A percentile compares a stretch with the other conserved stretches of the same genome.
Evolutionary conservation across 2,329 filamentous ascomycete species (phyloP).

Genomic region (Colletotrichum orbiculare): DNA sequence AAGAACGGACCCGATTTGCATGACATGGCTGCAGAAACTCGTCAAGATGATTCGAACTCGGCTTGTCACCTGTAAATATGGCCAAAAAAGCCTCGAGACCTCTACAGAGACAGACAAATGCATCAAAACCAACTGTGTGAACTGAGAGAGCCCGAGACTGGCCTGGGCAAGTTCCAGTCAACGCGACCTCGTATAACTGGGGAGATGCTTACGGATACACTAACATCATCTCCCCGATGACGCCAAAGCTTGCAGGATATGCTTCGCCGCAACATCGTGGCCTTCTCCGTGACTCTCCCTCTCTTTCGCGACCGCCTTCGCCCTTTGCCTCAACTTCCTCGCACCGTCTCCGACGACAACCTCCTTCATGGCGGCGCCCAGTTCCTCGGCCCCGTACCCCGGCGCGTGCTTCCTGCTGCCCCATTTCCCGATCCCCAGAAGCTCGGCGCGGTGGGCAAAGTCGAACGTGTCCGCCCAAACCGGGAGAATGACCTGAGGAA

Average conservation of each 20-base stretch:
- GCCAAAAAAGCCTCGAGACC: no score
- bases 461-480: constrained; percentile 60
- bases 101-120: no score
- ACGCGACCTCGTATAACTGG: no score
- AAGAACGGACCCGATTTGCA: no score
- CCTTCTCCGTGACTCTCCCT: not conserved
- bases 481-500: constrained; percentile 58
- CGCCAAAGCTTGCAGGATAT: not conserved
- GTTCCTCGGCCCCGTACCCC: not conserved
- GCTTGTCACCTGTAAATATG: fast-evolving
- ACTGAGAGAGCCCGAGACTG: no score
- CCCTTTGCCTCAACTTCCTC: not conserved
- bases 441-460: constrained; percentile 56
- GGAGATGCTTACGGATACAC: no score
- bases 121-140: no score
- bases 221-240: no score
- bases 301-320: constrained; percentile 36
- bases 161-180: no score
- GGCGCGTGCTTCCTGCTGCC: not conserved
- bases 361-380: not conserved
- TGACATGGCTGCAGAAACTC: no score
- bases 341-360: not conserved
- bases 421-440: constrained; percentile 51
- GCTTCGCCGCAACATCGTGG: not conserved
- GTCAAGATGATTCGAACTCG: no score